phyloP scores from a whole-genome alignment of 169 alveolate genomes.

The Babesia ovis region DNA sequence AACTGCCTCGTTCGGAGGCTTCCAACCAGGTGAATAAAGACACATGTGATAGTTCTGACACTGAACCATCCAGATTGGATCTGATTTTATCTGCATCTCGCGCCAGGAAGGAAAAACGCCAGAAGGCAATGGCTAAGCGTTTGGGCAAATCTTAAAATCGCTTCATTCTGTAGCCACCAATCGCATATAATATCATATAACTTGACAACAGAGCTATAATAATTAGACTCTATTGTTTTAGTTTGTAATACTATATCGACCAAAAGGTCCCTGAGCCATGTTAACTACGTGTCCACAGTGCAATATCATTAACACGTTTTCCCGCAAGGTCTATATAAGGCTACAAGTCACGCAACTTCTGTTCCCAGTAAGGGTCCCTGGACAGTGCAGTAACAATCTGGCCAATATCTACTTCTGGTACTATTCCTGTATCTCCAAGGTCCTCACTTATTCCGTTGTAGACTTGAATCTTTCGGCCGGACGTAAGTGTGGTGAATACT shows the following conservation, averaged over 20 bases:
- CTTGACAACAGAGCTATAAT: too few relatives aligned
- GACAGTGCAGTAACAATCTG: constrained; percentile 59
- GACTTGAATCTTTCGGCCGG: constrained; percentile 19
- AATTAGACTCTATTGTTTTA: too few relatives aligned
- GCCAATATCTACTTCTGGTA: constrained; percentile 57
- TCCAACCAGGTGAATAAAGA: not conserved
- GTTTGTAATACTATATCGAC: too few relatives aligned
- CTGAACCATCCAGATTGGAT: constrained; percentile 25
- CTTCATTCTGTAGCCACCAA: not conserved
- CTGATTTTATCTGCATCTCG: not conserved
- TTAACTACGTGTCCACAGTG: too few relatives aligned
- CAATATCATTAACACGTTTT: too few relatives aligned
- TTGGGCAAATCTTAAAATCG: not conserved
- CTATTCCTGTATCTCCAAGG: constrained; percentile 60
- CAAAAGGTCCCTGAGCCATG: too few relatives aligned
- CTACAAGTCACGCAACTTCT: constrained; percentile 43
- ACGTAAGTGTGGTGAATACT: constrained; percentile 51
- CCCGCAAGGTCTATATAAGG: too few relatives aligned
- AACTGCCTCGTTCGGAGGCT: not conserved
- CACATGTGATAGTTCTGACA: constrained; percentile 32
- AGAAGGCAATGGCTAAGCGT: not conserved
- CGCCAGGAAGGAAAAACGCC: constrained; percentile 1
- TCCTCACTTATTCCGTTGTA: constrained; percentile 44
- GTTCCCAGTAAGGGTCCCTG: constrained; percentile 67
- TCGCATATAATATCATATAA: too few relatives aligned